These are phyloP conservation scores for Eragrostis curvula DNA, from an alignment of 176 grass and related monocot species.

Conservation along the genomic window DNA sequence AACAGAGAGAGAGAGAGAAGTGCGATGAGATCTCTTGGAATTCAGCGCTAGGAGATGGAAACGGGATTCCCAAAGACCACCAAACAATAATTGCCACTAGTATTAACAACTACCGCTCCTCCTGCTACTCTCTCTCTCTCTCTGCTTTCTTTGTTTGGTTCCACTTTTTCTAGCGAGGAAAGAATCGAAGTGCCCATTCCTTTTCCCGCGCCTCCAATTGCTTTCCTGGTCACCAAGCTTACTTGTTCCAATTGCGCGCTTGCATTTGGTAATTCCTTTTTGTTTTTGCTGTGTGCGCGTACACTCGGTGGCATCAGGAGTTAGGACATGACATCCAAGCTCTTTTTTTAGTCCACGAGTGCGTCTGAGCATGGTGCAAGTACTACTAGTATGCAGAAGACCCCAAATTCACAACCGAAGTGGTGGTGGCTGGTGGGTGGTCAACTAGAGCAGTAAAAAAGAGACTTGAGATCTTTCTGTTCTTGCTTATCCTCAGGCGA, in stretches of 20 bases:
- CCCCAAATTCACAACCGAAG: not conserved
- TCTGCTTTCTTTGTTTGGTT: conserved; percentile 24
- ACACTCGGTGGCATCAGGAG: conserved; percentile 34
- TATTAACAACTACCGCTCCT: conserved; percentile 11
- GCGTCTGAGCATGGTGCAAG: not conserved
- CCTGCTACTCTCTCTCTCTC: not conserved
- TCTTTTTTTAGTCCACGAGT: not conserved
- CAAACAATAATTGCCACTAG: conserved; percentile 50
- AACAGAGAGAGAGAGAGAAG: not conserved
- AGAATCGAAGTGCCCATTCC: conserved; percentile 24
- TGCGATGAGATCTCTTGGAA: conserved; percentile 58
- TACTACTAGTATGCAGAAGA: not conserved
- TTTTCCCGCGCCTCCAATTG: conserved; percentile 5
- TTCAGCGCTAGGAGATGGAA: conserved; percentile 60
- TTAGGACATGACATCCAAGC: conserved; percentile 31
- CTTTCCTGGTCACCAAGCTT: conserved; percentile 38
- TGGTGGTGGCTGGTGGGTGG: not conserved
- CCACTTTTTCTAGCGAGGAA: conserved; percentile 40
- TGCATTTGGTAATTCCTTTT: conserved; percentile 28
- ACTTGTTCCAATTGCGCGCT: conserved; percentile 37
- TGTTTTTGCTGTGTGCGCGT: not conserved
- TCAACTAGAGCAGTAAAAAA: conserved; percentile 36
- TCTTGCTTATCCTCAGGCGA: conserved; percentile 46
- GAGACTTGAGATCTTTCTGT: conserved; percentile 25
- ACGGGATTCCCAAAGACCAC: conserved; percentile 52